These are phyloP conservation scores for Mortierella polycephala DNA, from an alignment of 371 early-diverging fungal genomes.

Conservation along the genomic window DNA sequence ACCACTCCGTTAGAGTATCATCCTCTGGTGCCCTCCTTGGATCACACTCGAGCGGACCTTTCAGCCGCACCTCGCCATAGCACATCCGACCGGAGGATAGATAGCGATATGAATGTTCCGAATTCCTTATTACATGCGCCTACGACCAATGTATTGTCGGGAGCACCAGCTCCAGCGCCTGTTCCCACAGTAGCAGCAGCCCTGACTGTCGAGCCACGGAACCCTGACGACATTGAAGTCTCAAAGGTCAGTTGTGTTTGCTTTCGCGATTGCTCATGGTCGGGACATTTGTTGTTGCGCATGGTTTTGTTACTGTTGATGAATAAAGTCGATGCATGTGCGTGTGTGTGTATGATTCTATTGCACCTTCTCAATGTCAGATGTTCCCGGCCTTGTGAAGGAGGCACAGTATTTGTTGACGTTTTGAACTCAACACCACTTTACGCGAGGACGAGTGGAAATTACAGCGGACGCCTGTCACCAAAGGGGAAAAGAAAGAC, in stretches of 20 bases:
- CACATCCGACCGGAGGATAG: conserved; percentile 41
- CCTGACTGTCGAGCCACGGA: conserved; percentile 36
- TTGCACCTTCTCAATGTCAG: not conserved
- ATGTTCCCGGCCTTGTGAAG: not conserved
- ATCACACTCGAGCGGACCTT: conserved; percentile 28
- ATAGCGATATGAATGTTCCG: conserved; percentile 50
- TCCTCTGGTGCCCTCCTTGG: conserved; percentile 46
- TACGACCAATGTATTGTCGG: conserved; percentile 46
- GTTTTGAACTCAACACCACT: too few species aligned
- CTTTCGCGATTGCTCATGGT: conserved; percentile 15
- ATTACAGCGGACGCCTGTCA: too few species aligned
- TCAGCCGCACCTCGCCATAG: conserved; percentile 25
- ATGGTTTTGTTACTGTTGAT: conserved; percentile 15
- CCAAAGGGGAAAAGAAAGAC: too few species aligned
- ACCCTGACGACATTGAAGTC: conserved; percentile 48
- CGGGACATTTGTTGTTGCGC: not conserved
- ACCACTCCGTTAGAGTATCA: conserved; percentile 30
- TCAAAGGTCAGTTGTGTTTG: conserved; percentile 50
- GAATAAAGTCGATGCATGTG: conserved; percentile 41
- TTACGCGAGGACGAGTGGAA: too few species aligned
- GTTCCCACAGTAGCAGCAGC: conserved; percentile 14
- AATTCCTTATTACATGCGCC: conserved; percentile 30
- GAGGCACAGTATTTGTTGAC: not conserved
- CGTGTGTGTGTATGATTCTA: conserved; percentile 8
- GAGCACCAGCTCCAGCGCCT: conserved; percentile 35